phyloP scores from a whole-genome alignment of 2,329 filamentous ascomycete genomes.

The Boeremia lycopersici region DNA sequence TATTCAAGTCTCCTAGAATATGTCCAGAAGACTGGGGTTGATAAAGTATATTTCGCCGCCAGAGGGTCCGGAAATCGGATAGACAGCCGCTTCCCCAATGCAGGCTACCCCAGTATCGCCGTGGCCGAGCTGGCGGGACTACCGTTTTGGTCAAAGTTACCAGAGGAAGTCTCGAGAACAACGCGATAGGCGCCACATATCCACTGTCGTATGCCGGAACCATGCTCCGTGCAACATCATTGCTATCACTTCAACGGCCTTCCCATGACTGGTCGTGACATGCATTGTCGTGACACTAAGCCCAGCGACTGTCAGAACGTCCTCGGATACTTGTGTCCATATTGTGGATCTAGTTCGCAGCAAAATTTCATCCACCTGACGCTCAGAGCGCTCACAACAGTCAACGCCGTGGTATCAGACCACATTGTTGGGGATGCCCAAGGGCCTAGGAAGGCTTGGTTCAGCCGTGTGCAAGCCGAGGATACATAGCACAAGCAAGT shows the following conservation, averaged over 20 bases:
- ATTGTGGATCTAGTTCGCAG: conserved; percentile 12
- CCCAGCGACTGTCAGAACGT: not conserved
- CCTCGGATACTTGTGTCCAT: not conserved
- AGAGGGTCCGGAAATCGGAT: conserved; percentile 22
- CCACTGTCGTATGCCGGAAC: conserved; percentile 11
- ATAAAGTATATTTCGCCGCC: conserved; percentile 55
- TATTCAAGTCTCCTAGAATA: conserved; percentile 75
- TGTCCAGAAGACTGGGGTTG: conserved; percentile 69
- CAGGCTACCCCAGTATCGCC: conserved; percentile 44
- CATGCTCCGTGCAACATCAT: conserved; percentile 13
- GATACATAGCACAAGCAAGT: conserved; percentile 4
- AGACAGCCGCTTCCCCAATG: conserved; percentile 43
- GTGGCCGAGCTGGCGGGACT: conserved; percentile 35
- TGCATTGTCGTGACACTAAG: conserved; percentile 12
- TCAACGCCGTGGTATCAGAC: conserved; percentile 34
- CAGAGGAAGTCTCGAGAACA: conserved; percentile 4
- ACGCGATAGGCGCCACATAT: conserved; percentile 12
- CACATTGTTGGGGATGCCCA: conserved; percentile 39
- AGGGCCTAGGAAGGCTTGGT: conserved; percentile 20
- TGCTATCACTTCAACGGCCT: conserved; percentile 10
- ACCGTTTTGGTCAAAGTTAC: conserved; percentile 36
- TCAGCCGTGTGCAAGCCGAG: conserved; percentile 16
- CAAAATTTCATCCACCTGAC: conserved; percentile 20
- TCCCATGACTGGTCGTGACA: conserved; percentile 16
- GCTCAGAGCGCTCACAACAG: conserved; percentile 35